Base-by-base conservation (phyloP, 352 stramenopile genomes). In the Globisporangium splendens region DNA sequence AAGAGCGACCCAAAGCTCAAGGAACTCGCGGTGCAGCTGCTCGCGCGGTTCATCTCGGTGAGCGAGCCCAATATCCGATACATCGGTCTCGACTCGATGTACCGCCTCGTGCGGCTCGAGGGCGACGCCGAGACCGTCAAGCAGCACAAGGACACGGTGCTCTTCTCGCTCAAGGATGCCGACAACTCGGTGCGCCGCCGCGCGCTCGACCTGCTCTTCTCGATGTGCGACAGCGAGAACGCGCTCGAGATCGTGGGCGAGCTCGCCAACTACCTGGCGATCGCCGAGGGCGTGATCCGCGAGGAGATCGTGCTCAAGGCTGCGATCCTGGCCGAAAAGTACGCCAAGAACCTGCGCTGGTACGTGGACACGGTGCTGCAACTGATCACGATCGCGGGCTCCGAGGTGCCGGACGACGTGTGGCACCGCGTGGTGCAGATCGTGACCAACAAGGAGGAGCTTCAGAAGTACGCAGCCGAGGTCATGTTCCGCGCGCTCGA, bases 371-470 rank as follows among this genome's bases (percentile, higher is more conserved):
- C 96, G 14, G 96, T 99, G 65, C 78, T 99, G 3, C 95, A 98
- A 66, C 83, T 99, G 18, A 97, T 99, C 64, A 96, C 91, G 20
- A 96, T 98, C 50, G 96, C 96, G 21, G 83, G 80, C n/a, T 86
- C 85, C 53, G 79, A 97, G 66, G 92, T 98, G 8, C 94, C 91
- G 50, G 93, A 98, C 73, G 86, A 97, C 50, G 97, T 99, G 39
- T 99, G 97, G 97, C 95, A 98, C 71, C 91, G 96, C 49, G 95
- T 98, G n/a, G 96, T 99, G 35, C 96, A 99, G 73, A 98, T 99
- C 71, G 92, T 99, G 28, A 99, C 96, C 18, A 99, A 99, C 82
- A 96, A 98, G 61, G 93, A 97, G 43, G 91, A 98, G 61, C 63
- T 99, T 46, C 95, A 98, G 63, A 77, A 84, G 31, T 99, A 99